These are phyloP conservation scores for Linum usitatissimum DNA, from an alignment of 345 rosid genomes.

Conservation along the genomic window DNA sequence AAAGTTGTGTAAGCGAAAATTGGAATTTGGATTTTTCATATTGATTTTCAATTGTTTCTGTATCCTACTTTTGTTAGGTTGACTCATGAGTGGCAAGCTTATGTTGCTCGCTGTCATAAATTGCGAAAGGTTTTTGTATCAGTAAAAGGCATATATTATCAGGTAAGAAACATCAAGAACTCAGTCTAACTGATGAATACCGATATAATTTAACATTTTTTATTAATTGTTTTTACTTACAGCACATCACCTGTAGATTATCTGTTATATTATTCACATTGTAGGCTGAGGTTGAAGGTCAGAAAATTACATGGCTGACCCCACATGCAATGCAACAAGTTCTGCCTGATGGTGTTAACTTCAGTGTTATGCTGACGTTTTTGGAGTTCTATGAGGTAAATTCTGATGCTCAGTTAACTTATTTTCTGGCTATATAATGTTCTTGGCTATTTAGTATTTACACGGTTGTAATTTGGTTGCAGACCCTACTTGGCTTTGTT, in stretches of 20 bases:
- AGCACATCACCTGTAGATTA: not conserved
- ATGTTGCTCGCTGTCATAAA: constrained; percentile 62
- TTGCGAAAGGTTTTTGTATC: constrained; percentile 78
- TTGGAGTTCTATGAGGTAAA: constrained; percentile 90
- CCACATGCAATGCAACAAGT: constrained; percentile 94
- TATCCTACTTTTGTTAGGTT: constrained; percentile 36
- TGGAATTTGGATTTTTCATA: constrained; percentile 1
- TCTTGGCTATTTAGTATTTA: not conserved
- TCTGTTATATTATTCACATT: constrained; percentile 13
- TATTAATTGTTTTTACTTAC: not conserved
- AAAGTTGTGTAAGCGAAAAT: not conserved
- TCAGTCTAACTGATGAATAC: not conserved
- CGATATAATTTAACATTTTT: not conserved
- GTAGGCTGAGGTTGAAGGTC: constrained; percentile 94
- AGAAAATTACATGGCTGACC: constrained; percentile 88
- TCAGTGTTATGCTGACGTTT: constrained; percentile 65
- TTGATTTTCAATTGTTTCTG: not conserved
- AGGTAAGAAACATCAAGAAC: constrained; percentile 31
- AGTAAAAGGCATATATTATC: constrained; percentile 93
- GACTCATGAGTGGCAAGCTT: constrained; percentile 98
- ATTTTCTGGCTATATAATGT: not conserved
- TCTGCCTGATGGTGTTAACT: constrained; percentile 84
- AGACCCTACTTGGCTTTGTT: constrained; percentile 77
- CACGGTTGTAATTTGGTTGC: constrained; percentile 25
- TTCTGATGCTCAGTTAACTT: not conserved